Evolutionary conservation across 768 basidiomycete species (phyloP).

Genomic region (Pleurotus tuoliensis): DNA sequence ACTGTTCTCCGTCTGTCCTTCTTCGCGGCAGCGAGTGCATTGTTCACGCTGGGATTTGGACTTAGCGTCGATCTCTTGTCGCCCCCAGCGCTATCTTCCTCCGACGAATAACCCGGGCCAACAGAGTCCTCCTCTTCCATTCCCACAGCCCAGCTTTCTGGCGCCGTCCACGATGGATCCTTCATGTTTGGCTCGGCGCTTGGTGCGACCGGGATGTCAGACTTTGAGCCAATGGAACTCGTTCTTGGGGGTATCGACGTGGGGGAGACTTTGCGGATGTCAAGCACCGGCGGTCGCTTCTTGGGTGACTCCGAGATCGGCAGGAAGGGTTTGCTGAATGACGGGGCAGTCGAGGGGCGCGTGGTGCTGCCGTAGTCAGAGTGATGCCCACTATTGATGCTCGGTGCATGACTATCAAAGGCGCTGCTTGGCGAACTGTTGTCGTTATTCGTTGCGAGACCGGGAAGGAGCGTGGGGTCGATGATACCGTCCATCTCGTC

Average conservation of each 20-base stretch:
- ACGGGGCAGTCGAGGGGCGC: constrained; percentile 21
- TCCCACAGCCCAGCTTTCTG: constrained; percentile 75
- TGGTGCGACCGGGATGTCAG: neutral
- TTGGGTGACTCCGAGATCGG: constrained; percentile 23
- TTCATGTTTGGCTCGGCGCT: constrained; percentile 5
- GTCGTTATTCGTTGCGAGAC: constrained; percentile 21
- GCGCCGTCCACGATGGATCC: constrained; percentile 56
- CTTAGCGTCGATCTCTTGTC: constrained; percentile 11
- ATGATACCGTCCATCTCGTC: constrained; percentile 83
- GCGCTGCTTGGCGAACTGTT: constrained; percentile 41
- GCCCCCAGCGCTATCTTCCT: constrained; percentile 30
- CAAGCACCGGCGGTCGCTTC: constrained; percentile 14
- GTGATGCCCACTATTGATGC: constrained; percentile 25
- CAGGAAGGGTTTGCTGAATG: constrained; percentile 41
- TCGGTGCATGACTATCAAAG: constrained; percentile 25
- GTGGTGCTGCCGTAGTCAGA: constrained; percentile 25
- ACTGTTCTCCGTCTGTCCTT: constrained; percentile 7
- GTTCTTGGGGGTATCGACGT: constrained; percentile 30
- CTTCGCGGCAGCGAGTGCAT: neutral
- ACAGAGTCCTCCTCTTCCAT: constrained; percentile 38
- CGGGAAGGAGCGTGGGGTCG: constrained; percentile 34
- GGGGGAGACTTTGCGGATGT: constrained; percentile 46
- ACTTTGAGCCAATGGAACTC: constrained; percentile 9
- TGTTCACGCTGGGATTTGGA: neutral
- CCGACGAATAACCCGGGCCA: constrained; percentile 36